Evolutionary conservation across 2,329 filamentous ascomycete species (phyloP).

Genomic region (Aureobasidium sp.): DNA sequence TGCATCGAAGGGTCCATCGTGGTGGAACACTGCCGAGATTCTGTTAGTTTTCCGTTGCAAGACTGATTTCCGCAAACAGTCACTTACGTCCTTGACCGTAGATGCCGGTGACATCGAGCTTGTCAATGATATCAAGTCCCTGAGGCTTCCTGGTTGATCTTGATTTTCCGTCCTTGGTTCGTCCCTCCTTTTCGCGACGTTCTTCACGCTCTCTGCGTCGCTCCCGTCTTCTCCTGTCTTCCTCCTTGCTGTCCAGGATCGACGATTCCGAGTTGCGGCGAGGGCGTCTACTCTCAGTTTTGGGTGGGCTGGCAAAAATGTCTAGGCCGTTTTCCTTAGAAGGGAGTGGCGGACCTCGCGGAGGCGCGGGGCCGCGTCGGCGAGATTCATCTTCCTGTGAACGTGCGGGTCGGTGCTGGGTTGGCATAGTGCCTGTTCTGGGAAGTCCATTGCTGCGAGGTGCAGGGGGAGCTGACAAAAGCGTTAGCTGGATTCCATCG

Average conservation of each 20-base stretch:
- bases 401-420: conserved; percentile 53
- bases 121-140: conserved; percentile 83
- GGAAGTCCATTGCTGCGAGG: conserved; percentile 9
- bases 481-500: conserved; percentile 22
- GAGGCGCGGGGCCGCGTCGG: conserved; percentile 40
- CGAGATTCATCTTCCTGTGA: conserved; percentile 60
- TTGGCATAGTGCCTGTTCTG: conserved; percentile 40
- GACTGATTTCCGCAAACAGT: background rate
- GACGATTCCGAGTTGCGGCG: conserved; percentile 78
- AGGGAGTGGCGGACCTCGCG: conserved; percentile 30
- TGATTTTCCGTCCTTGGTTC: conserved; percentile 31
- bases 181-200: conserved; percentile 32
- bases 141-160: conserved; percentile 32
- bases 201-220: conserved; percentile 45
- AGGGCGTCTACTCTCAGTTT: conserved; percentile 42
- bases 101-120: conserved; percentile 91
- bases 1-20: conserved; percentile 95
- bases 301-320: conserved; percentile 40
- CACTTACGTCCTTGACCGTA: conserved; percentile 82
- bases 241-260: conserved; percentile 56
- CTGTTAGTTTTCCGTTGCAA: background rate
- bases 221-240: conserved; percentile 45
- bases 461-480: conserved; percentile 28
- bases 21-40: conserved; percentile 72
- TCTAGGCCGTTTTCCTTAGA: conserved; percentile 28